Conservation (phyloP, 345 rosid genomes). For the Linum usitatissimum region DNA sequence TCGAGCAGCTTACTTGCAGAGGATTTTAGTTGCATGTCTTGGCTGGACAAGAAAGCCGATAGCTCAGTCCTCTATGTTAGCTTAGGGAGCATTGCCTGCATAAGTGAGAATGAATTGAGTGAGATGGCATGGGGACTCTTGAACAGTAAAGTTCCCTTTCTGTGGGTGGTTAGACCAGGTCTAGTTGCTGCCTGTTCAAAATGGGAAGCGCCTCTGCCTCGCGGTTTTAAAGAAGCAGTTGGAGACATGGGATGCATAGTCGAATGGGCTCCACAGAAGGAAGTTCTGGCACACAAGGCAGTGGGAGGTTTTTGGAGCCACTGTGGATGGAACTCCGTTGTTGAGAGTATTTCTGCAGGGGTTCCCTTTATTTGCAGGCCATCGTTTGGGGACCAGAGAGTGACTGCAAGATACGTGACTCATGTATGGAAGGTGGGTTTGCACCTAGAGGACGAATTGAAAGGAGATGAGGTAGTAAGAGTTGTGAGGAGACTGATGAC, state of each 20-base stretch:
- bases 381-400: slow-evolving; percentile 26
- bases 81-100: slow-evolving; percentile 19
- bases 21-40: slow-evolving; percentile 33
- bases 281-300: slow-evolving; percentile 33
- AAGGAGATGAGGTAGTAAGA: slow-evolving; percentile 9
- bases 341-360: slow-evolving; percentile 42
- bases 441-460: slow-evolving; percentile 24
- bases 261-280: slow-evolving; percentile 45
- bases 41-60: slow-evolving; percentile 28
- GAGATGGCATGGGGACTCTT: slow-evolving; percentile 30
- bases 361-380: slow-evolving; percentile 43
- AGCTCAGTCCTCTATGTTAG: slow-evolving; percentile 26
- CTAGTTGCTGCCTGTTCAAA: not conserved
- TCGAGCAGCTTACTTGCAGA: slow-evolving; percentile 29
- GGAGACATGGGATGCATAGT: slow-evolving; percentile 27
- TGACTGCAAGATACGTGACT: slow-evolving; percentile 30
- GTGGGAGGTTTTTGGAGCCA: slow-evolving; percentile 45
- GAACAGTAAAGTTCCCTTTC: slow-evolving; percentile 31
- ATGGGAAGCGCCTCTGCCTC: slow-evolving; percentile 9
- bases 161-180: slow-evolving; percentile 39
- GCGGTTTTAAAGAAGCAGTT: not conserved
- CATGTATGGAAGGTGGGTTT: slow-evolving; percentile 32
- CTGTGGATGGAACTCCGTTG: slow-evolving; percentile 41
- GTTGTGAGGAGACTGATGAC: slow-evolving; percentile 10
- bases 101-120: slow-evolving; percentile 2